These are phyloP conservation scores for Mycena pura DNA, from an alignment of 768 basidiomycete species.

Conservation along the genomic window DNA sequence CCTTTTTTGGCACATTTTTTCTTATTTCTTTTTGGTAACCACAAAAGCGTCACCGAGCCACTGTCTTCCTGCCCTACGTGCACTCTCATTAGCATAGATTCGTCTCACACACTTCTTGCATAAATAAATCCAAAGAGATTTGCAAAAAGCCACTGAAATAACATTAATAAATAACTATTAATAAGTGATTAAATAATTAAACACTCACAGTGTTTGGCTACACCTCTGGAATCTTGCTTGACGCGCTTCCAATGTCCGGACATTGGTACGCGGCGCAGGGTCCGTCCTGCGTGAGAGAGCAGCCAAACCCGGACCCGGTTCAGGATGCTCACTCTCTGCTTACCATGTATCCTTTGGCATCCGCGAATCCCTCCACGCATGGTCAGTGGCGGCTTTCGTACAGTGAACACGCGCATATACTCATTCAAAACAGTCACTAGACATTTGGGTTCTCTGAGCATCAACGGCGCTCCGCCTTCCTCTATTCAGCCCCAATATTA, in stretches of 20 bases:
- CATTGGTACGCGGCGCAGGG: constrained; percentile 15
- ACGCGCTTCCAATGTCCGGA: constrained; percentile 18
- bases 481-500: constrained; percentile 67
- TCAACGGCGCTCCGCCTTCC: constrained; percentile 65
- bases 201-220: constrained; percentile 9
- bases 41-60: no score
- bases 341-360: constrained; percentile 74
- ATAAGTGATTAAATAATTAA: no score
- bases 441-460: constrained; percentile 66
- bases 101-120: no score
- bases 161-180: no score
- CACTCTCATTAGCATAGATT: no score
- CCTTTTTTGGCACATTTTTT: no score
- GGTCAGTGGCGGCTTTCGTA: constrained; percentile 48
- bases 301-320: constrained; percentile 51
- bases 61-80: no score
- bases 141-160: no score
- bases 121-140: no score
- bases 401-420: constrained; percentile 1
- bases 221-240: background rate
- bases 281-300: constrained; percentile 17
- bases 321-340: constrained; percentile 74
- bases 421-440: constrained; percentile 57
- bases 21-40: no score
- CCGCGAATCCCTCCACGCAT: constrained; percentile 78